Conservation (phyloP, 192 early-diverging fungal genomes). For the Backusella tarrabulga region DNA sequence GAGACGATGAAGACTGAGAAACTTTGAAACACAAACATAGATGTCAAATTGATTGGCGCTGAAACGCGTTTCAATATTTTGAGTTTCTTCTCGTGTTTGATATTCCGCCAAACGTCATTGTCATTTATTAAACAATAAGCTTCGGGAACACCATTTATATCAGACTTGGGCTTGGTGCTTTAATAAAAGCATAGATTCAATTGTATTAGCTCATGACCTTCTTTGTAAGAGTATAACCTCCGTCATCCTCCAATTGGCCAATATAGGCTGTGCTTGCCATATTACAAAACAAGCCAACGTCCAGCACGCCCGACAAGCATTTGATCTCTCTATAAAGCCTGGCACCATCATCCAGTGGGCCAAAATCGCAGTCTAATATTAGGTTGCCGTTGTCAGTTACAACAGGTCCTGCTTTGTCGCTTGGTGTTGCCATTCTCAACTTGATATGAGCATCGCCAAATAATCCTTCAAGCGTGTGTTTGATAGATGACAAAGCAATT, state of each 20-base stretch:
- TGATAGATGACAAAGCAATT: slow-evolving; percentile 70
- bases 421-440: slow-evolving; percentile 69
- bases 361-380: slow-evolving; percentile 83
- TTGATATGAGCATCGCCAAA: slow-evolving; percentile 46
- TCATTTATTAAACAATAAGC: too few species aligned
- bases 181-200: too few species aligned
- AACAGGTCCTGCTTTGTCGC: slow-evolving; percentile 88
- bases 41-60: too few species aligned
- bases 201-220: too few species aligned
- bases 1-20: too few species aligned
- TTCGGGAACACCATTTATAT: too few species aligned
- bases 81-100: too few species aligned
- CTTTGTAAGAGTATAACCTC: slow-evolving; percentile 24
- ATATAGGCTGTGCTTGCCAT: slow-evolving; percentile 88
- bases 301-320: slow-evolving; percentile 83
- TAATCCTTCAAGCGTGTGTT: slow-evolving; percentile 36
- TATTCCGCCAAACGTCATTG: too few species aligned
- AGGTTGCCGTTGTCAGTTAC: slow-evolving; percentile 95
- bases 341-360: slow-evolving; percentile 61
- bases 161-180: too few species aligned
- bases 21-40: too few species aligned
- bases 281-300: slow-evolving; percentile 88
- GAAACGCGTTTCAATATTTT: too few species aligned
- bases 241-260: slow-evolving; percentile 69
- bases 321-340: slow-evolving; percentile 51